Percentiles rank a stretch among this genome's conserved stretches.
These are phyloP conservation scores for Phaeophleospora eucalypticola DNA, from an alignment of 2,329 filamentous ascomycete species.

Conservation along the genomic window DNA sequence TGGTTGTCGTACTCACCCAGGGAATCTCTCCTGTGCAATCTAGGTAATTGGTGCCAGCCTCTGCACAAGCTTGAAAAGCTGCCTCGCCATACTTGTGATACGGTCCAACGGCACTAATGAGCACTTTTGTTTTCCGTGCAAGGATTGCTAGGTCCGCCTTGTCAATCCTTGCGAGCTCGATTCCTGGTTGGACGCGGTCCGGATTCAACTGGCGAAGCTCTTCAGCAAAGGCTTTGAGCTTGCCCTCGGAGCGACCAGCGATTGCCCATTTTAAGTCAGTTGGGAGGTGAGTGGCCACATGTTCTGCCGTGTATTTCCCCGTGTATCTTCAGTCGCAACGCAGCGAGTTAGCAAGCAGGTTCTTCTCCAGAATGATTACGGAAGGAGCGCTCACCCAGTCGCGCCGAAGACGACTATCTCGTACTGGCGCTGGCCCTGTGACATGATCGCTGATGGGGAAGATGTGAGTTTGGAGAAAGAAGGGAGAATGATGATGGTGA, in stretches of 20 bases:
- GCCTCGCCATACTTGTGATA: slow-evolving; percentile 62
- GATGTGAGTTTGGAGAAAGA: slow-evolving; percentile 1
- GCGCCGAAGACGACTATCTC: slow-evolving; percentile 65
- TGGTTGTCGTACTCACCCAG: not conserved
- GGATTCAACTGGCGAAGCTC: slow-evolving; percentile 64
- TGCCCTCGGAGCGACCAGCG: slow-evolving; percentile 73
- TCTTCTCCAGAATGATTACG: not conserved
- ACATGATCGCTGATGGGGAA: slow-evolving; percentile 30
- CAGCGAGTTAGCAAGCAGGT: not conserved
- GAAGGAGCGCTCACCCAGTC: slow-evolving; percentile 42
- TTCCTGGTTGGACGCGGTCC: slow-evolving; percentile 67
- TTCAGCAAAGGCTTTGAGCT: slow-evolving; percentile 65
- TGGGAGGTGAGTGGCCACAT: slow-evolving; percentile 66
- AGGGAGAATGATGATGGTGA: slow-evolving; percentile 2
- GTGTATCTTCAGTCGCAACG: slow-evolving; percentile 58
- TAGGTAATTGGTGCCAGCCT: slow-evolving; percentile 63
- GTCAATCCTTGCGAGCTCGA: slow-evolving; percentile 46
- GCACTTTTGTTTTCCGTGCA: slow-evolving; percentile 52
- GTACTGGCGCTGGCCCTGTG: slow-evolving; percentile 48
- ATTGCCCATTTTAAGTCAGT: slow-evolving; percentile 83
- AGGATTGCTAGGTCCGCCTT: slow-evolving; percentile 49
- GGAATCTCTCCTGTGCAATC: slow-evolving; percentile 63
- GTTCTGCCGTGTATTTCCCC: slow-evolving; percentile 69
- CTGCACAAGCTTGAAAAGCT: slow-evolving; percentile 61
- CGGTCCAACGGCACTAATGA: slow-evolving; percentile 61